phyloP scores from a whole-genome alignment of 345 rosid genomes.

The Corymbia maculata region DNA sequence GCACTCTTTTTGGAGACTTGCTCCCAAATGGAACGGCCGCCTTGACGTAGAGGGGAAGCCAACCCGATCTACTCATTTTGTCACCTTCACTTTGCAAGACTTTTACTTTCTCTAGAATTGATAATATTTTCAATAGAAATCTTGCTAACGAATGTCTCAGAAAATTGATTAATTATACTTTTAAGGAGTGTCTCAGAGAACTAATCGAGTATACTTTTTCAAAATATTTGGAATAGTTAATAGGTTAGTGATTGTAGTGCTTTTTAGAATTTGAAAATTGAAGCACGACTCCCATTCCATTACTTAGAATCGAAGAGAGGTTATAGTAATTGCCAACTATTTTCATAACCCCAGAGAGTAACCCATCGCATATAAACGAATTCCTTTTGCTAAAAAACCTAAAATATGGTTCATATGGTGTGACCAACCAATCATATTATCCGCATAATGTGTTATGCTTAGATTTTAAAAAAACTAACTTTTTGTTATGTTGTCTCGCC shows the following conservation, averaged over 20 bases:
- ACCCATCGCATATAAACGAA: not conserved
- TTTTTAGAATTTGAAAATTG: not conserved
- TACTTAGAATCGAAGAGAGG: not conserved
- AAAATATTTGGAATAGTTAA: too few relatives aligned
- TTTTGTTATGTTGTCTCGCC: not conserved
- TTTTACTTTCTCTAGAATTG: not conserved
- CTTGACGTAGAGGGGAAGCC: not conserved
- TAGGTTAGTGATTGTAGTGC: too few relatives aligned
- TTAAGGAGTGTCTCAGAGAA: too few relatives aligned
- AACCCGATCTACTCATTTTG: not conserved
- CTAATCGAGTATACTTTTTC: too few relatives aligned
- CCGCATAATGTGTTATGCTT: not conserved
- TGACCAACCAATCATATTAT: not conserved
- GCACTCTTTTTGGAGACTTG: not conserved
- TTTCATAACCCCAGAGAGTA: not conserved
- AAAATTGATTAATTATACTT: too few relatives aligned
- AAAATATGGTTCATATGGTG: not conserved
- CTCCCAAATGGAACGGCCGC: not conserved
- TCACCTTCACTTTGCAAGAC: not conserved
- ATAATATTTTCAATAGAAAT: not conserved
- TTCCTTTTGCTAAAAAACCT: not conserved
- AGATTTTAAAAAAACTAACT: not conserved
- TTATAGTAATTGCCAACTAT: not conserved
- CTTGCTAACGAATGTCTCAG: too few relatives aligned
- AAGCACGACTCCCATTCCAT: not conserved